Base-by-base conservation (phyloP, 331 rosid genomes). In the Rosa hybrid region DNA sequence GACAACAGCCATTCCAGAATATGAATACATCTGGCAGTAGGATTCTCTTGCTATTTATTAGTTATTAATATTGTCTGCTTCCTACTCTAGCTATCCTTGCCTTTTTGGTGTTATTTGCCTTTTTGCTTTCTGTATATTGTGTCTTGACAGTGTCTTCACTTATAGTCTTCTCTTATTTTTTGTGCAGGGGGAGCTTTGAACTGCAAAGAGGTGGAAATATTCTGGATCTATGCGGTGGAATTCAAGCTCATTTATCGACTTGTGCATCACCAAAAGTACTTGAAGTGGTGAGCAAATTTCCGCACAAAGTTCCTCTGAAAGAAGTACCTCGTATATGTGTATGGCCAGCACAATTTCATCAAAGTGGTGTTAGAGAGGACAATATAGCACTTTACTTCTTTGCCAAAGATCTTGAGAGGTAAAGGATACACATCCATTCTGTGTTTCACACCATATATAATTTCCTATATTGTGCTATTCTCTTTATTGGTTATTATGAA, bases 331-430 rank as follows among this genome's bases (percentile, higher is more conserved):
- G 99, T 79, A 25, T 82, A 77, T 89, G 96, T 86, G 82, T 88
- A 18, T 95, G 99, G 99, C 99, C 99, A 57, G 68, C 89, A 18
- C 99, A 95, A 71, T 95, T 95, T 81, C 80, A 45, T 81, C 92
- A 88, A 72, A 83, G 56, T 70, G 97, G 99, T 64, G 91, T 89
- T 78, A 90, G 86, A 76, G 98, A 95, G 81, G 91, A 95, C 80
- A 92, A 93, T 79, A 90, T 95, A 77, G 99, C 97, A 48, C 97
- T 95, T 70, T 93, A 90, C 90, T 92, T 95, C 85, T 95, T 95
- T 85, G 98, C 99, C 63, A 88, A 83, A 81, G 99, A 95, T 87
- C 72, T 89, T 75, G 91, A 91, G 83, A 92, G 97, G 98, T 88
- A 59, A n/a, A 57, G 67, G 25, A 75, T 78, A 74, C 49, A 38